Percentiles rank a stretch among this genome's conserved stretches.
Conservation (phyloP, 139 green algal genomes). For the Picochlorum sp. region DNA sequence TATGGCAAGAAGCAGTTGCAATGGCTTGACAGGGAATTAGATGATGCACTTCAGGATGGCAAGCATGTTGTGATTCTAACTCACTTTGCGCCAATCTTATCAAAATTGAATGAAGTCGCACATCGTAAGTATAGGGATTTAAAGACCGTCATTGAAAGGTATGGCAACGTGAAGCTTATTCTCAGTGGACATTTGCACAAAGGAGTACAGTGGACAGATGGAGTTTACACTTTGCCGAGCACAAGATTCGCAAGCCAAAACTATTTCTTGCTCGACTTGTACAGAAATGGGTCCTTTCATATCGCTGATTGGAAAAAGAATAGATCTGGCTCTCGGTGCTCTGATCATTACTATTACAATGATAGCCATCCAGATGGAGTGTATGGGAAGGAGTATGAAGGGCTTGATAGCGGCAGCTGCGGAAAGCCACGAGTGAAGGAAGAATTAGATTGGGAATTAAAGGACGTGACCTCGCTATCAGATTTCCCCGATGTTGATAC, state of each 20-base stretch:
- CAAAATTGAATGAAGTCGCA: background rate
- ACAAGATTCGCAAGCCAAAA: background rate
- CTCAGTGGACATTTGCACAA: background rate
- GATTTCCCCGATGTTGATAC: background rate
- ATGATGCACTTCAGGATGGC: background rate
- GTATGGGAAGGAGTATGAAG: background rate
- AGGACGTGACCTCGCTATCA: background rate
- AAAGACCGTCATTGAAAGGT: background rate
- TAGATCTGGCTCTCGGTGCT: background rate
- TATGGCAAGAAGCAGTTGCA: background rate
- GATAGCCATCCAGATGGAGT: background rate
- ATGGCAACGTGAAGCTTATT: background rate
- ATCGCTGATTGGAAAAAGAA: background rate
- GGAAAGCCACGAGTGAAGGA: background rate
- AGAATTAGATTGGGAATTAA: background rate
- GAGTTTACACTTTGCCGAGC: background rate
- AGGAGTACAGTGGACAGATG: background rate
- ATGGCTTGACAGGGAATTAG: background rate
- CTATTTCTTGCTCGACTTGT: background rate
- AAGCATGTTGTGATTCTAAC: background rate
- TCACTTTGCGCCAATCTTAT: background rate
- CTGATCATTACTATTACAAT: background rate
- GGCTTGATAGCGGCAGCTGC: background rate
- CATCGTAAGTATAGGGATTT: background rate
- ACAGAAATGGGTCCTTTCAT: background rate